phyloP scores from a whole-genome alignment of 2,329 filamentous ascomycete genomes.

The Dendrostoma leiphaemia region DNA sequence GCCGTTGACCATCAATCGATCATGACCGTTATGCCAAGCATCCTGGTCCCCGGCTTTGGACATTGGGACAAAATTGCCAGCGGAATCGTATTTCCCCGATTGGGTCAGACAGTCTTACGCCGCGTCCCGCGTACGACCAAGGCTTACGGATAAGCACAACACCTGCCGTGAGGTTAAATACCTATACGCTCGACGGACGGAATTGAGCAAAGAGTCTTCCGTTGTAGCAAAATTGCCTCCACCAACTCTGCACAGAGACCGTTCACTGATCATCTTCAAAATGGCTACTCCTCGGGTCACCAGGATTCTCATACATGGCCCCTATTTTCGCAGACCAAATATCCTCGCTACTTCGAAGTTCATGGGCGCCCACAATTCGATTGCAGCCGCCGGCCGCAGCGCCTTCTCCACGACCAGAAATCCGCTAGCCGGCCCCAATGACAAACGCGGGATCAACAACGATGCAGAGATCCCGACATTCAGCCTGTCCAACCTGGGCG shows the following conservation, averaged over 20 bases:
- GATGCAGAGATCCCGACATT: conserved; percentile 21
- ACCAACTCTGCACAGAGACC: not conserved
- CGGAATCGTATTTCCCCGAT: not conserved
- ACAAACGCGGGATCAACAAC: not conserved
- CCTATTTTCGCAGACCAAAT: not conserved
- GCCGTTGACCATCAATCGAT: conserved; percentile 51
- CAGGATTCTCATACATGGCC: not conserved
- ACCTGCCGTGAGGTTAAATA: not conserved
- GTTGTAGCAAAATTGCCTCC: too few species aligned
- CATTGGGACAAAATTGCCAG: too few species aligned
- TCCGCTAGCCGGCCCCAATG: not conserved
- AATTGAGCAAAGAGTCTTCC: not conserved
- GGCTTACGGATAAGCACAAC: not conserved
- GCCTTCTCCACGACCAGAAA: not conserved
- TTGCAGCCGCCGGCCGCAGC: not conserved
- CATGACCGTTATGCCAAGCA: conserved; percentile 14
- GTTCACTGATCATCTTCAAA: too few species aligned
- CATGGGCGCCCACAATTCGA: not conserved
- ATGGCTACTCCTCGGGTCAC: not conserved
- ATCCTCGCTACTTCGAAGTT: not conserved
- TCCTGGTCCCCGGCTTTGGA: not conserved
- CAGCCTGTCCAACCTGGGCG: conserved; percentile 20
- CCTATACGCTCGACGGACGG: not conserved
- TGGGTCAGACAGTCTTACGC: too few species aligned
- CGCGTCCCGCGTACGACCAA: too few species aligned